These are phyloP conservation scores for Telopea speciosissima DNA, from an alignment of 177 flowering plant genomes.

Conservation along the genomic window DNA sequence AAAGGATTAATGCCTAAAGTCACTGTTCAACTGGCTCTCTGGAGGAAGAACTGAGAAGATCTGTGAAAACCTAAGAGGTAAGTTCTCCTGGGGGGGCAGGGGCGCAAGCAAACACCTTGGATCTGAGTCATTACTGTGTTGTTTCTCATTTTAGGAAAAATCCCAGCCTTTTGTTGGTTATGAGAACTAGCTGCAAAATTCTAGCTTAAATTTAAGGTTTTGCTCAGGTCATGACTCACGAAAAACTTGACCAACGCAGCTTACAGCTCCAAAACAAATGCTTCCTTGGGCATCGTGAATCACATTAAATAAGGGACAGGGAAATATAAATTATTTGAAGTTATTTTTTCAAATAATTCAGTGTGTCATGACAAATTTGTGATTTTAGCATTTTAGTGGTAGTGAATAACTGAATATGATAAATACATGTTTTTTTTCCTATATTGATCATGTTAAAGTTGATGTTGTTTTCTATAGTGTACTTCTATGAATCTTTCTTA, in stretches of 20 bases:
- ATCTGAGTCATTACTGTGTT: not conserved
- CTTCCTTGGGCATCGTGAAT: too few species aligned
- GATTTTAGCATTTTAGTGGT: too few species aligned
- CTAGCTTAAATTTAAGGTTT: not conserved
- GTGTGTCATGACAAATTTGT: too few species aligned
- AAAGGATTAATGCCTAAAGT: not conserved
- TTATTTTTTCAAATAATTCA: too few species aligned
- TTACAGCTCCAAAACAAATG: too few species aligned
- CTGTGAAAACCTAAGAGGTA: not conserved
- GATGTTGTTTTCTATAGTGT: too few species aligned
- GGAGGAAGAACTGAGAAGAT: not conserved
- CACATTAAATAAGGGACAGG: not conserved
- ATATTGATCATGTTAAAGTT: not conserved
- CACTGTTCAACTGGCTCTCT: not conserved
- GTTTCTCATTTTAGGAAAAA: not conserved
- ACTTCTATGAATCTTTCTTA: not conserved
- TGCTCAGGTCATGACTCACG: too few species aligned
- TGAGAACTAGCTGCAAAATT: too few species aligned
- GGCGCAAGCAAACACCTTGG: not conserved
- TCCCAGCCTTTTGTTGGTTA: not conserved
- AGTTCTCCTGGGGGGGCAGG: not conserved
- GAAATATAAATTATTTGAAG: too few species aligned
- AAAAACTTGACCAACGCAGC: too few species aligned
- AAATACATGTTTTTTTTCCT: too few species aligned
- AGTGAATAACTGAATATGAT: too few species aligned